These are phyloP conservation scores for Penicillium waksmanii DNA, from an alignment of 495 filamentous ascomycete genomes.

Conservation along the genomic window DNA sequence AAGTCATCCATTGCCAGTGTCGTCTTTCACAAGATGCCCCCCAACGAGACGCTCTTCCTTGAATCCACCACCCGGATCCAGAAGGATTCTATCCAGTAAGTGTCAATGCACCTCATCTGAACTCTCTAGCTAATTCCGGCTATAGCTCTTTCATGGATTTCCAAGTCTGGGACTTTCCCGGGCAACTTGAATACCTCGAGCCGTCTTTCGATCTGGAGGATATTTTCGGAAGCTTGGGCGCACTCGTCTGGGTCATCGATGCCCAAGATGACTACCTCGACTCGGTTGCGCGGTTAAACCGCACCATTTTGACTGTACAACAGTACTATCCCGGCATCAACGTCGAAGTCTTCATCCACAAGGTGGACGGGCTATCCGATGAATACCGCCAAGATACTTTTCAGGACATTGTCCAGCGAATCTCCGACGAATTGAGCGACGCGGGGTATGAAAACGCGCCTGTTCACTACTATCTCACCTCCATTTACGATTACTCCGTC, in stretches of 20 bases:
- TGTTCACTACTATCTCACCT: slow-evolving; percentile 90
- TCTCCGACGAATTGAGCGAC: slow-evolving; percentile 93
- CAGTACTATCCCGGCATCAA: slow-evolving; percentile 88
- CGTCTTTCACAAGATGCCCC: slow-evolving; percentile 95
- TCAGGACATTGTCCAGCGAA: slow-evolving; percentile 93
- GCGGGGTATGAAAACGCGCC: slow-evolving; percentile 88
- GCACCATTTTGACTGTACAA: slow-evolving; percentile 84
- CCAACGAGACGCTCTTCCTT: slow-evolving; percentile 90
- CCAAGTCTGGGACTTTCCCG: slow-evolving; percentile 96
- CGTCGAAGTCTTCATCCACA: slow-evolving; percentile 97
- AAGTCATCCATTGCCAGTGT: slow-evolving; percentile 98
- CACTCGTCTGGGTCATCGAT: slow-evolving; percentile 97
- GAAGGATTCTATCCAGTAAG: slow-evolving; percentile 89
- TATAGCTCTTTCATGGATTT: slow-evolving; percentile 96
- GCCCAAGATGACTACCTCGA: slow-evolving; percentile 97
- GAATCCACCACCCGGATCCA: slow-evolving; percentile 92
- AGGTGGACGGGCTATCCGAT: slow-evolving; percentile 91
- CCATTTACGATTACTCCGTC: slow-evolving; percentile 96
- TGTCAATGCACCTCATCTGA: not conserved
- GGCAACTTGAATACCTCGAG: slow-evolving; percentile 88
- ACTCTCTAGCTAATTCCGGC: not conserved
- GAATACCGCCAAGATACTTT: slow-evolving; percentile 94
- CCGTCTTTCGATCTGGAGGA: slow-evolving; percentile 84
- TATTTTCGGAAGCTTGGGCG: slow-evolving; percentile 91
- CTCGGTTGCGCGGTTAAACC: slow-evolving; percentile 81